Base-by-base conservation (phyloP, 805 yeast genomes). In the Ogataea degrootiae region DNA sequence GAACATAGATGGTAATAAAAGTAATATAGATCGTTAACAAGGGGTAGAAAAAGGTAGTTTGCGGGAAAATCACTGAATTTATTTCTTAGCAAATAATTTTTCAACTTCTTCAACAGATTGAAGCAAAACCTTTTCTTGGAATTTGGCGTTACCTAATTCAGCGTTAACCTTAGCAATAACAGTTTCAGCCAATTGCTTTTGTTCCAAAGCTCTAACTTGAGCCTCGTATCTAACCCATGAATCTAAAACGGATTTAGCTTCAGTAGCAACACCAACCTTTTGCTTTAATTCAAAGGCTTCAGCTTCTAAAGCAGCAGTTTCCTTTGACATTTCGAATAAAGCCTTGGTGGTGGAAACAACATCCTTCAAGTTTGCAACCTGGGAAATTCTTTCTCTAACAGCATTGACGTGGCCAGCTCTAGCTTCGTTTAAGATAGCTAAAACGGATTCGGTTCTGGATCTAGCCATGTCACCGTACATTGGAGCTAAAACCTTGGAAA, bases 141-240 rank as follows among this genome's bases (percentile, higher is more conserved):
- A 89, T 77, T 87, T 87, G 53, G 96, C 82, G 74, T 85, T 85
- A 61, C 76, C 72, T 60, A 94, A 72, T 73, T 89, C 94, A 70
- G 84, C 73, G 77, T 87, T 82, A 63, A 92, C 94, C 77, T 88
- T 90, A 46, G 90, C 75, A 68, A 90, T 87, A 56, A 94, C 96
- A 49, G 90, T 65, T 66, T 86, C 74, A 59, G 95, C 82, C 63
- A 94, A 83, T 72, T 88, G 96, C 72, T 83, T 80, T 79, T 94
- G 99, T 79, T 94, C 96, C 67, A 82, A 74, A 77, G 89, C 96
- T 77, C 97, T 92, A 59, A 91, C 94, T 69, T 89, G 90, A 59
- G 88, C 85, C 79, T 94, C 99, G 73, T 87, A 87, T 82, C 98
- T 88, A 62, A 91, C 97, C 99, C 99, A 94, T 15, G 98, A 89